Conservation (phyloP, 805 yeast species). For the Jamesozyma jinghongensis region DNA sequence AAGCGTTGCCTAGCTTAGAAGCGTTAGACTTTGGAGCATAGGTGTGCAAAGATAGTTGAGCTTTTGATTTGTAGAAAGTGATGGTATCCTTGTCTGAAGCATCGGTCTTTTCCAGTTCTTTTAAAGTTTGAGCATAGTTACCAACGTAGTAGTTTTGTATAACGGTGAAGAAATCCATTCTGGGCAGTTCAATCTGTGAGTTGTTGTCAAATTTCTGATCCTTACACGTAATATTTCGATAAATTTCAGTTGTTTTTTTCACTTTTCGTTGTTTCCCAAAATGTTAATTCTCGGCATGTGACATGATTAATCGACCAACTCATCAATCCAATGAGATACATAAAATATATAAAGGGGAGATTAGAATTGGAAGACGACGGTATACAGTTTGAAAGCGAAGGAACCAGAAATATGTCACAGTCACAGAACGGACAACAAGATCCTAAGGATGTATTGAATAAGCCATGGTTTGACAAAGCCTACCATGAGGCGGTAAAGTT, state of each 20-base stretch:
- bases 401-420: too few relatives aligned
- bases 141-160: slow-evolving; percentile 56
- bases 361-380: too few relatives aligned
- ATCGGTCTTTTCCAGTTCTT: slow-evolving; percentile 32
- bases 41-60: slow-evolving; percentile 26
- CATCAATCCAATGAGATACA: too few relatives aligned
- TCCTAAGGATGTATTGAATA: slow-evolving; percentile 1
- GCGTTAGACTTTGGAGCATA: slow-evolving; percentile 12
- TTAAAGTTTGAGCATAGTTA: slow-evolving; percentile 39
- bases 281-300: too few relatives aligned
- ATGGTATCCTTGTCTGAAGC: slow-evolving; percentile 26
- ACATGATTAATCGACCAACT: too few relatives aligned
- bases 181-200: not conserved
- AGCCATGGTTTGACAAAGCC: slow-evolving; percentile 32
- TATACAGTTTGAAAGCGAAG: too few relatives aligned
- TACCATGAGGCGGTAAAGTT: slow-evolving; percentile 38
- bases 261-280: not conserved
- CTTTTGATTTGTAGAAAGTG: slow-evolving; percentile 29
- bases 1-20: slow-evolving; percentile 22
- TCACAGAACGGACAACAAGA: too few relatives aligned
- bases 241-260: not conserved
- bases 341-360: too few relatives aligned
- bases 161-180: slow-evolving; percentile 41
- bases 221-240: not conserved
- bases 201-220: not conserved